These are phyloP conservation scores for Dioszegia crocea DNA, from an alignment of 768 basidiomycete species.

Conservation along the genomic window DNA sequence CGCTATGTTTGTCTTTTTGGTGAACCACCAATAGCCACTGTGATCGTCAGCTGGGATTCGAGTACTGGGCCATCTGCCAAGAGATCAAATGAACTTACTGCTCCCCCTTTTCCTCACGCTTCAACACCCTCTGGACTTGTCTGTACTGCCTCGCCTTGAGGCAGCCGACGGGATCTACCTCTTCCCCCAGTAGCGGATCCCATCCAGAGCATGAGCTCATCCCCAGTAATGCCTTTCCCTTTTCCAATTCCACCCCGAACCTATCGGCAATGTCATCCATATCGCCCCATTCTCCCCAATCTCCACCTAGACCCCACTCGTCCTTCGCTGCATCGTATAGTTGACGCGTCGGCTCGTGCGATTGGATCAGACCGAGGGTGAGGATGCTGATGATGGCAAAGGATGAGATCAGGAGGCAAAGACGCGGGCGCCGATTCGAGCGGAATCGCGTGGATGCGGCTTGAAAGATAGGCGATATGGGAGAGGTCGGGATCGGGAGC, in stretches of 20 bases:
- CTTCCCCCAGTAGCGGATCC: conserved; percentile 17
- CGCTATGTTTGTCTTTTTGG: conserved; percentile 23
- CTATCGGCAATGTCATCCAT: neutral
- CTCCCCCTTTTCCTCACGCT: conserved; percentile 26
- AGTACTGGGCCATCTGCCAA: neutral
- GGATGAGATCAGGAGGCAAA: neutral
- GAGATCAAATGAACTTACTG: conserved; percentile 20
- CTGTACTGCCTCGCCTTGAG: conserved; percentile 36
- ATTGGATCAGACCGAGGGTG: neutral
- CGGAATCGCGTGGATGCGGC: neutral
- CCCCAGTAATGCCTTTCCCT: conserved; percentile 2
- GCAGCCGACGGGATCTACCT: conserved; percentile 29
- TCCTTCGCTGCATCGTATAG: neutral
- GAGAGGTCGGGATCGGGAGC: no score
- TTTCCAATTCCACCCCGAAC: neutral
- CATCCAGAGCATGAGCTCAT: conserved; percentile 23
- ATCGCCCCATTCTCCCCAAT: conserved; percentile 10
- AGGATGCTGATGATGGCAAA: neutral
- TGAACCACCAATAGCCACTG: conserved; percentile 32
- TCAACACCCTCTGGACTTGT: conserved; percentile 31
- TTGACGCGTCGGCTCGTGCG: neutral
- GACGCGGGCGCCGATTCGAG: neutral
- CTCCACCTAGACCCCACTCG: neutral
- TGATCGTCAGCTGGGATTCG: neutral
- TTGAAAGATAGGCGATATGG: neutral